A percentile compares a stretch with the other conserved stretches of the same genome.
phyloP scores from a whole-genome alignment of 306 rosid genomes.

The Astragalus glycyphyllos region DNA sequence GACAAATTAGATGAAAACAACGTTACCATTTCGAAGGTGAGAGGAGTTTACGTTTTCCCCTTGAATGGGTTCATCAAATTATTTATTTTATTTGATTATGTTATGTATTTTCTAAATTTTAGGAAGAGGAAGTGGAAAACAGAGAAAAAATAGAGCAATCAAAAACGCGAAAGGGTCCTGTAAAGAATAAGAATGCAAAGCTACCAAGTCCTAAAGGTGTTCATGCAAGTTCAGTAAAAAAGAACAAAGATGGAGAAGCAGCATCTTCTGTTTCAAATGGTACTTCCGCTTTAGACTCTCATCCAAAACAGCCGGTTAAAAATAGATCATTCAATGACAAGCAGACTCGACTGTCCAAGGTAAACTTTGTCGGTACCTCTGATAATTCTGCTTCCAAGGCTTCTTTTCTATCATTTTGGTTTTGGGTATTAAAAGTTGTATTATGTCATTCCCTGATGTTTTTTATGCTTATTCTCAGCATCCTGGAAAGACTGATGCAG shows the following conservation, averaged over 20 bases:
- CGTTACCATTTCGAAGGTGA: constrained; percentile 63
- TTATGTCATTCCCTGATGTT: constrained; percentile 49
- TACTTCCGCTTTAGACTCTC: constrained; percentile 51
- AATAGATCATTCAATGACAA: constrained; percentile 53
- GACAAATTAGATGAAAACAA: constrained; percentile 47
- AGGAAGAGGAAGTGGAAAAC: constrained; percentile 62
- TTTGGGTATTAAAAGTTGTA: constrained; percentile 8
- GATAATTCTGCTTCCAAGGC: constrained; percentile 14
- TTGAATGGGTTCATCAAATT: constrained; percentile 8
- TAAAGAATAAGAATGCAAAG: constrained; percentile 65
- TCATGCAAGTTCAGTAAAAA: constrained; percentile 51
- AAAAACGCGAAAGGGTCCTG: constrained; percentile 56
- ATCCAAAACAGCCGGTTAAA: constrained; percentile 61
- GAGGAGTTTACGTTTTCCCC: neutral
- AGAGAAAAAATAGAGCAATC: constrained; percentile 47
- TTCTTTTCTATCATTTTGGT: constrained; percentile 29
- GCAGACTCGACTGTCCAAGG: constrained; percentile 62
- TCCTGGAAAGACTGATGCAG: constrained; percentile 70
- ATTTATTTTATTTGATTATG: constrained; percentile 35
- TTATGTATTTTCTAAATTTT: constrained; percentile 34
- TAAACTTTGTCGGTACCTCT: constrained; percentile 43
- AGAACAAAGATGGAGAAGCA: constrained; percentile 67
- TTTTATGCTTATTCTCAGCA: constrained; percentile 60
- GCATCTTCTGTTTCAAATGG: constrained; percentile 71
- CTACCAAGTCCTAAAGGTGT: constrained; percentile 46